phyloP scores from a whole-genome alignment of 1,284 basidiomycete genomes.

The Rhizoctonia solani region DNA sequence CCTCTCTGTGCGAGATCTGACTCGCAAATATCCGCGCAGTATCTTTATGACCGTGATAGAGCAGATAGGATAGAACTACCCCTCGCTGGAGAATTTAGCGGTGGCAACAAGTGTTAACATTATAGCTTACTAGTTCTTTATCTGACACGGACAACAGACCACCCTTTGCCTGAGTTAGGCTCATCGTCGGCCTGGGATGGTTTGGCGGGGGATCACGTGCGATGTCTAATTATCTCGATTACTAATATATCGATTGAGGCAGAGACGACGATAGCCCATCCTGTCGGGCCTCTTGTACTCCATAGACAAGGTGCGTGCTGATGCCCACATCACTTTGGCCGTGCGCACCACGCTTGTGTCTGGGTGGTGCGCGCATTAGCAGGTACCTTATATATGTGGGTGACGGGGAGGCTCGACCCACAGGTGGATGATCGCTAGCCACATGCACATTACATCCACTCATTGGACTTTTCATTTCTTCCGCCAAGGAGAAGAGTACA shows the following conservation, averaged over 20 bases:
- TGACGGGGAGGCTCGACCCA: background rate
- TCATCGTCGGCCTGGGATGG: conserved; percentile 20
- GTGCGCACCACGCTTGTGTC: background rate
- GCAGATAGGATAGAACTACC: conserved; percentile 20
- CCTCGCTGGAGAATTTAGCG: conserved; percentile 9
- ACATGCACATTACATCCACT: background rate
- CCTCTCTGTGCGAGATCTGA: conserved; percentile 2
- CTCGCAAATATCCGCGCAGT: conserved; percentile 14
- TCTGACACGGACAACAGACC: background rate
- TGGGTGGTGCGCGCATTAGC: conserved; percentile 8
- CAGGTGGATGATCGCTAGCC: too few relatives aligned
- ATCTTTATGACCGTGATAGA: conserved; percentile 29
- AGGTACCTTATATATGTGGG: conserved; percentile 3
- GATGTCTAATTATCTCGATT: background rate
- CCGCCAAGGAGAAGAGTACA: too few relatives aligned
- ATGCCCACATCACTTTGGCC: conserved; percentile 28
- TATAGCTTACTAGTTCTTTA: background rate
- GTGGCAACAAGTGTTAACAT: background rate
- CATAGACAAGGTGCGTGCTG: conserved; percentile 1
- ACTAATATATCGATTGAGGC: background rate
- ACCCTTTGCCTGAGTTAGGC: background rate
- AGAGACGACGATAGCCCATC: background rate
- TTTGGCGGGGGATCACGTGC: conserved; percentile 1
- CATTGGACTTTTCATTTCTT: too few relatives aligned
- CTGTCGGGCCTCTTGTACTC: background rate